Evolutionary conservation across 2,329 filamentous ascomycete genomes (phyloP), one percentile per base, ranked within the genome.

Genomic region (Trichophyton rubrum): DNA sequence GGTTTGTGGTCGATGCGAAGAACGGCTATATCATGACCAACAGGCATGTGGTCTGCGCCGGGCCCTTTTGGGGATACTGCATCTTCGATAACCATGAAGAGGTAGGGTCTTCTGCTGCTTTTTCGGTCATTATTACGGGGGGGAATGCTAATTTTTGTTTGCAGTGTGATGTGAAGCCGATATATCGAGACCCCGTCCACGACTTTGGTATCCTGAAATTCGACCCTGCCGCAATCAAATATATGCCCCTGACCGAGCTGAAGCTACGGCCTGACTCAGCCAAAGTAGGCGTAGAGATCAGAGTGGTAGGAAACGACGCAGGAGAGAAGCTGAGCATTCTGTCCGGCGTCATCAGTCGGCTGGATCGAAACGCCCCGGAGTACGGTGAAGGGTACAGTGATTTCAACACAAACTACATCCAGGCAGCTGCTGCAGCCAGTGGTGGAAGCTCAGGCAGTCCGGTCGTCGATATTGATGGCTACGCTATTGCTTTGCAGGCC

Each of bases 81-180:
- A 91, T 99, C 67, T 99, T 99, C 73, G 95, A 99, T 74, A 99
- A 99, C 72, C 93, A 99, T 74, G 93, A 99, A 72, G 85, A 87
- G 73, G 80, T 81, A 70, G 62, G 75, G 24, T 33, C 27, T 13
- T 15, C 27, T 22, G 15, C 17, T 56, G 11, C 2, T 43, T 13
- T 13, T 15, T 7, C 3, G 15, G 24, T 22, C 58, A 4, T 17
- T 11, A 11, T 3, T 9, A 8, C 3, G 9, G 17, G 45, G 11
- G 11, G 3, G 13, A 13, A 3, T 55, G 24, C 40, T 58, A 30
- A 30, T 60, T 35, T 20, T 56, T 8, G 13, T 61, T 64, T 55
- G 66, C 82, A 95, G 79, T 93, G 93, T 67, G 93, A 99, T 72
- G 92, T 95, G 56, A 89, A 90, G 70, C 93, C 93, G 7, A 90